Evolutionary conservation across 75 land plant species (phyloP).

Genomic region (Cunninghamia lanceolata): DNA sequence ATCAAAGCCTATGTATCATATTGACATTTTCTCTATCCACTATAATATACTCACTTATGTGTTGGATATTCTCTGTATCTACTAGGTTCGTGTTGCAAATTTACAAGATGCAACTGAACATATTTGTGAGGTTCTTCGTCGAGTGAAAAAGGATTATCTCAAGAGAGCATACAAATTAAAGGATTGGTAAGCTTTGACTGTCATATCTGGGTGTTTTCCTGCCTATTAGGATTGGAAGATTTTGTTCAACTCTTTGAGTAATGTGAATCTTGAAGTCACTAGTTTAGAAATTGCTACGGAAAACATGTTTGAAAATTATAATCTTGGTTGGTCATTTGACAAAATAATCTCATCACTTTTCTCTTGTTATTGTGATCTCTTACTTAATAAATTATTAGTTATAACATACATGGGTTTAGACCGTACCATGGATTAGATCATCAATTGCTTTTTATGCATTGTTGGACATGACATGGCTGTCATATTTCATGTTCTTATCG

Average conservation of each 20-base stretch:
- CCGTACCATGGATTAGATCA: neutral
- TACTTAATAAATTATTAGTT: too few relatives aligned
- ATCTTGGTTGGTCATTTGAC: neutral
- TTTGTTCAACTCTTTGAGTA: neutral
- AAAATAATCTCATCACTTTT: neutral
- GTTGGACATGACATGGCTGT: neutral
- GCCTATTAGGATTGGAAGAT: neutral
- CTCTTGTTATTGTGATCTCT: too few relatives aligned
- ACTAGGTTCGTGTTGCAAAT: constrained; percentile 87
- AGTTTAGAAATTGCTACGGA: neutral
- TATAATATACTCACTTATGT: neutral
- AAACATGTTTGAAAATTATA: neutral
- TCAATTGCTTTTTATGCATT: neutral
- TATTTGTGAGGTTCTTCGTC: constrained; percentile 82
- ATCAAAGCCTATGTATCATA: neutral
- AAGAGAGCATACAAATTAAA: constrained; percentile 88
- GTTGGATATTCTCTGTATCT: constrained; percentile 5
- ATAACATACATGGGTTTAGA: neutral
- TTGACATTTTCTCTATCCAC: neutral
- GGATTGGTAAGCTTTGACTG: constrained; percentile 58
- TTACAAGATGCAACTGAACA: constrained; percentile 96
- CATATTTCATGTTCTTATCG: neutral
- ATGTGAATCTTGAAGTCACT: neutral
- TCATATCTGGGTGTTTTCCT: neutral
- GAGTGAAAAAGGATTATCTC: constrained; percentile 90